A percentile compares a stretch with the other conserved stretches of the same genome.
phyloP scores from a whole-genome alignment of 2,329 filamentous ascomycete species.

The Phyllachora maydis region DNA sequence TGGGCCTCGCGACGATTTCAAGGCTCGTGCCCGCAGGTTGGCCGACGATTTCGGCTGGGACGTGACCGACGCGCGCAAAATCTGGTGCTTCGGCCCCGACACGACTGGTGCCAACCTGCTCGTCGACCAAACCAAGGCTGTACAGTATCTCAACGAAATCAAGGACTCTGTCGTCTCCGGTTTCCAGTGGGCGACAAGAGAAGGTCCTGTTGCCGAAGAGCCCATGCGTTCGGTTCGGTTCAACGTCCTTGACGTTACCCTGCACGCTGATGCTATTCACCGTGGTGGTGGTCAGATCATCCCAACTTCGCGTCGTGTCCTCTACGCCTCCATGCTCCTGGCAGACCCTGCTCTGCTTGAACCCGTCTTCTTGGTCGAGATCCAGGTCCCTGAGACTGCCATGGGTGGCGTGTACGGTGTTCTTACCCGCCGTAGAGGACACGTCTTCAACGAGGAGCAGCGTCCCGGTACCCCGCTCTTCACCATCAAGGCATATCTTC shows the following conservation, averaged over 20 bases:
- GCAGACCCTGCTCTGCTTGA: conserved; percentile 83
- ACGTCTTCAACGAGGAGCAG: conserved; percentile 98
- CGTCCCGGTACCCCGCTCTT: conserved; percentile 96
- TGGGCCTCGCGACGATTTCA: conserved; percentile 92
- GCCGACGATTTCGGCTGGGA: conserved; percentile 98
- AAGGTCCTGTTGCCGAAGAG: conserved; percentile 96
- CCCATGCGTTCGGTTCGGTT: conserved; percentile 93
- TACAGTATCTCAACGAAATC: conserved; percentile 99
- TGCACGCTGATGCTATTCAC: conserved; percentile 98
- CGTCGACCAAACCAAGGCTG: conserved; percentile 99
- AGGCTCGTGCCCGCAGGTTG: conserved; percentile 86
- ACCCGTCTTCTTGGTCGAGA: conserved; percentile 98
- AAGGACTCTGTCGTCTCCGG: conserved; percentile 99
- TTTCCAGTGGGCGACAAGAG: conserved; percentile 98
- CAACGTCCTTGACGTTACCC: conserved; percentile 98
- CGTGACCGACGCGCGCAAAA: conserved; percentile 99
- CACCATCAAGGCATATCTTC: conserved; percentile 47
- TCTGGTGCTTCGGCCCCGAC: conserved; percentile 99
- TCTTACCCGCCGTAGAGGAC: conserved; percentile 90
- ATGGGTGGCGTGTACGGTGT: conserved; percentile 99
- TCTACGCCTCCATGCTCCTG: conserved; percentile 83
- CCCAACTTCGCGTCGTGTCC: conserved; percentile 89
- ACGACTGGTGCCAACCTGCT: conserved; percentile 95
- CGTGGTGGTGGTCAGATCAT: conserved; percentile 99
- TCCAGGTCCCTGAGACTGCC: conserved; percentile 93